A percentile compares a stretch with the other conserved stretches of the same genome.
These are phyloP conservation scores for Eremochloa ophiuroides DNA, from an alignment of 176 grass and related monocot genomes.

Conservation along the genomic window DNA sequence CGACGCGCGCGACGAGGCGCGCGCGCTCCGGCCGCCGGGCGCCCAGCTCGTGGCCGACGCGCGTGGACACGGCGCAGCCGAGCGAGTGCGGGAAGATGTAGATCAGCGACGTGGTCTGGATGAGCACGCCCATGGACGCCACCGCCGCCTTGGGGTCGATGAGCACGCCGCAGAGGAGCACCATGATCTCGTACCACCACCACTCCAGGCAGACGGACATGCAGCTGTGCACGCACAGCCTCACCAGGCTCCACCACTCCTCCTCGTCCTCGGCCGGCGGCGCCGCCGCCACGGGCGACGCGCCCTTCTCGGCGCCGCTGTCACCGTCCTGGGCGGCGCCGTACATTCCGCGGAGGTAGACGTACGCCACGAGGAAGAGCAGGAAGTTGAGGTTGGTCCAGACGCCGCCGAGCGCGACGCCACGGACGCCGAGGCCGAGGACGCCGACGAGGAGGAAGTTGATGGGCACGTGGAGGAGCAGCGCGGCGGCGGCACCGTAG, in stretches of 20 bases:
- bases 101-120: slow-evolving; percentile 83
- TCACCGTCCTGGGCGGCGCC: background rate
- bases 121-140: slow-evolving; percentile 83
- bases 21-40: slow-evolving; percentile 55
- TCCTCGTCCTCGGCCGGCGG: background rate
- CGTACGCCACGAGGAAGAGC: slow-evolving; percentile 56
- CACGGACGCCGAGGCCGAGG: slow-evolving; percentile 69
- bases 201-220: slow-evolving; percentile 84
- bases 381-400: slow-evolving; percentile 83
- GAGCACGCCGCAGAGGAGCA: slow-evolving; percentile 82
- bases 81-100: slow-evolving; percentile 95
- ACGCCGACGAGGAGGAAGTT: slow-evolving; percentile 57
- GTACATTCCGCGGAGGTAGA: slow-evolving; percentile 54
- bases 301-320: background rate
- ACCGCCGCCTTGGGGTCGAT: slow-evolving; percentile 74
- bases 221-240: slow-evolving; percentile 77
- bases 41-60: slow-evolving; percentile 78
- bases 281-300: background rate
- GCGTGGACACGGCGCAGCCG: slow-evolving; percentile 81
- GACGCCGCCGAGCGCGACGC: slow-evolving; percentile 67
- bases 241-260: slow-evolving; percentile 57
- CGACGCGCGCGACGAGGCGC: slow-evolving; percentile 58
- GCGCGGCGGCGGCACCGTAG: slow-evolving; percentile 51
- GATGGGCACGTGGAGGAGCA: slow-evolving; percentile 72
- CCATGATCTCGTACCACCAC: slow-evolving; percentile 99